phyloP scores from a whole-genome alignment of 1,139 yeast species.

The Blastobotrys buckinghamii region DNA sequence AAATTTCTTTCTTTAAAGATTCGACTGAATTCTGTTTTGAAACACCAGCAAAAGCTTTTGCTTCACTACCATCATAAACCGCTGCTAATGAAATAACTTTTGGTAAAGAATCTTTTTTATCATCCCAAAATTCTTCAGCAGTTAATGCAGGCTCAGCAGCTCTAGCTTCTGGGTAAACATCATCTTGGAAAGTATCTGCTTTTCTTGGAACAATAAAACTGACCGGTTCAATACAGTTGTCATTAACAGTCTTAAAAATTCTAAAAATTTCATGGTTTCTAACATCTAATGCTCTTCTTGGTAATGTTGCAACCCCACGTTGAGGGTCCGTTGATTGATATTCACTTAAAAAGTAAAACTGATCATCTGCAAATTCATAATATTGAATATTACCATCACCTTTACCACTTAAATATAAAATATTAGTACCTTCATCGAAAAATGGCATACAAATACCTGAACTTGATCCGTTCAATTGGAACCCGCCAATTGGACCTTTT shows the following conservation, averaged over 20 bases:
- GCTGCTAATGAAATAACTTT: conserved; percentile 69
- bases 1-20: conserved; percentile 34
- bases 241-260: conserved; percentile 80
- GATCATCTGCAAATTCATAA: conserved; percentile 74
- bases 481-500: conserved; percentile 84
- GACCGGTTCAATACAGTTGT: conserved; percentile 76
- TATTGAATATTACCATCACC: conserved; percentile 98
- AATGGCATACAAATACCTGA: conserved; percentile 92
- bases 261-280: conserved; percentile 79
- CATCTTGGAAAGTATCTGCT: conserved; percentile 86
- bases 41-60: conserved; percentile 6
- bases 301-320: conserved; percentile 89
- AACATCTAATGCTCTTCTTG: conserved; percentile 72
- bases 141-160: conserved; percentile 70
- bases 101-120: conserved; percentile 69
- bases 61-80: conserved; percentile 67
- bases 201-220: conserved; percentile 91
- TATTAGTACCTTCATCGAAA: conserved; percentile 73
- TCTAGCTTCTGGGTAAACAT: conserved; percentile 88
- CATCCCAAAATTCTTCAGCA: conserved; percentile 74
- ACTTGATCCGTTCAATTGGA: conserved; percentile 76
- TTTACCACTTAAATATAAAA: conserved; percentile 88
- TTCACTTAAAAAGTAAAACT: conserved; percentile 74
- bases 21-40: conserved; percentile 10
- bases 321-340: conserved; percentile 87